These are phyloP conservation scores for Calonectria pauciramosa DNA, from an alignment of 2,329 filamentous ascomycete species.

Conservation along the genomic window DNA sequence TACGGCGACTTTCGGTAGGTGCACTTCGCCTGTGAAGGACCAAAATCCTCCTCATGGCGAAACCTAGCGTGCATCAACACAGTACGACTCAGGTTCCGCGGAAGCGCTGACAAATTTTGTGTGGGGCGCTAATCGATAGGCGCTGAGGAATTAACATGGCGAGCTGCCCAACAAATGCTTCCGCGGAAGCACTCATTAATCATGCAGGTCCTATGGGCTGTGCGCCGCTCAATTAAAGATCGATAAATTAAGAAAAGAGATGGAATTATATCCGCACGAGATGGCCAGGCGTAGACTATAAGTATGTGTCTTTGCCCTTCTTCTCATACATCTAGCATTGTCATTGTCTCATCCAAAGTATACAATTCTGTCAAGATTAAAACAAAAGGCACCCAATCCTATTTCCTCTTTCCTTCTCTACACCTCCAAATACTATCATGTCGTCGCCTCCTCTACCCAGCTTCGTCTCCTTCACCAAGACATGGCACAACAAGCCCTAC, in stretches of 20 bases:
- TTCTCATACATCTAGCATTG: neutral
- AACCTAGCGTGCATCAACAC: neutral
- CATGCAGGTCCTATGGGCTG: neutral
- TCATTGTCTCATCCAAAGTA: neutral
- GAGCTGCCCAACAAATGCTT: neutral
- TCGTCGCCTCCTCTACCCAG: neutral
- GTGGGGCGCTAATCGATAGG: neutral
- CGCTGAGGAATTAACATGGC: neutral
- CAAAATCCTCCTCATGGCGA: neutral
- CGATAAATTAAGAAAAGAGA: neutral
- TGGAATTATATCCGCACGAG: neutral
- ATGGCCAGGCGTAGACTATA: neutral
- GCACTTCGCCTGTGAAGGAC: neutral
- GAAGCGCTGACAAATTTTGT: neutral
- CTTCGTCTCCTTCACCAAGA: conserved; percentile 8
- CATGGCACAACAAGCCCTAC: neutral
- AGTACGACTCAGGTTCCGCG: neutral
- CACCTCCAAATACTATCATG: neutral
- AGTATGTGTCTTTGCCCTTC: neutral
- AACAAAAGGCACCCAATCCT: neutral
- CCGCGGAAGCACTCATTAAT: neutral
- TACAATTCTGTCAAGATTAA: neutral
- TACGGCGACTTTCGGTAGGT: no score
- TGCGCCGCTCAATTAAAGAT: neutral
- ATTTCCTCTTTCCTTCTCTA: neutral